A percentile compares a stretch with the other conserved stretches of the same genome.
These are phyloP conservation scores for Ajuga reptans DNA, from an alignment of 305 asterid species.

Conservation along the genomic window DNA sequence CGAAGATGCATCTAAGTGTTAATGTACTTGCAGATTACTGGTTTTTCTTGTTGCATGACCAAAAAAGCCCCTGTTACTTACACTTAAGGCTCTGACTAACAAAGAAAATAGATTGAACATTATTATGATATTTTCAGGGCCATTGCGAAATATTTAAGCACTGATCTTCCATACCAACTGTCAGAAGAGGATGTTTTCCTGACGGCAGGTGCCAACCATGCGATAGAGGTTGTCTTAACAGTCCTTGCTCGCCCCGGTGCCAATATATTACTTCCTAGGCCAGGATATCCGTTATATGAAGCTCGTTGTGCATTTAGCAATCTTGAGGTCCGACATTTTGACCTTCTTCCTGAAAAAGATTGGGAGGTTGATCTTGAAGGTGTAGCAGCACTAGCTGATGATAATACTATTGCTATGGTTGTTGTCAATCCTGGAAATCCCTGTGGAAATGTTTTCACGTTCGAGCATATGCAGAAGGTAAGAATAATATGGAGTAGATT, in stretches of 20 bases:
- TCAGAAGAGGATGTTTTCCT: conserved; percentile 51
- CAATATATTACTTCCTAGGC: conserved; percentile 55
- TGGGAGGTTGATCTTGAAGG: conserved; percentile 67
- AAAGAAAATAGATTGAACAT: neutral
- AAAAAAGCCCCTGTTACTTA: neutral
- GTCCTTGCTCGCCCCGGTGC: conserved; percentile 56
- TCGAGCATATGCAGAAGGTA: conserved; percentile 35
- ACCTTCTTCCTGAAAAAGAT: conserved; percentile 44
- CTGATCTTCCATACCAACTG: conserved; percentile 36
- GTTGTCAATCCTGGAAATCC: conserved; percentile 72
- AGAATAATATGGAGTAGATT: neutral
- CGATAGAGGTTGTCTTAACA: conserved; percentile 43
- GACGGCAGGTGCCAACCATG: conserved; percentile 60
- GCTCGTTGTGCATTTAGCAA: conserved; percentile 47
- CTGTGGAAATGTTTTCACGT: conserved; percentile 35
- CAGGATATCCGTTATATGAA: conserved; percentile 62
- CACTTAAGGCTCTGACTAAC: too few relatives aligned
- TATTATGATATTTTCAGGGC: conserved; percentile 30
- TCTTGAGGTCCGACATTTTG: conserved; percentile 56
- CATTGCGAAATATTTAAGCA: conserved; percentile 46
- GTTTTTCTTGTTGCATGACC: neutral
- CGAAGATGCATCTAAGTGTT: neutral
- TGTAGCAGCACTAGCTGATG: conserved; percentile 58
- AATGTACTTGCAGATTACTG: neutral
- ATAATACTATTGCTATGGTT: conserved; percentile 58